Base-by-base conservation (phyloP, 2,329 filamentous ascomycete species). In the Arachnomyces sp. region DNA sequence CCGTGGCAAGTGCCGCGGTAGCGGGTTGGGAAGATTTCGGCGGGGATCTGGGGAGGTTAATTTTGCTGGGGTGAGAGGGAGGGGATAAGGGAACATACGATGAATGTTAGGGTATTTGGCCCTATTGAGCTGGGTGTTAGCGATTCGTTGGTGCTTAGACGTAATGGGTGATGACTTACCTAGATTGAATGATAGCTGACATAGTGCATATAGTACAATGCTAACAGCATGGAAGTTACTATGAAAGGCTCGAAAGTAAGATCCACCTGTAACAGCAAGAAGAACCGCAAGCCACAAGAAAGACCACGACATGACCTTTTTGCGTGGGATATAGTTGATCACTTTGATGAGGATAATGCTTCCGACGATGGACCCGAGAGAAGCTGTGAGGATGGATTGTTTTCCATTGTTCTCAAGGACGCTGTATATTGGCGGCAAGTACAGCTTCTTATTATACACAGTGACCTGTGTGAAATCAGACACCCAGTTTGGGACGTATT, bases 1-100 rank as follows among this genome's bases (percentile, higher is more conserved):
- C 73, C 73, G 64, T 76, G 73, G 7, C 71, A 74, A 3, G 73
- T 76, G 4, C 72, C 75, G 28, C 73, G 65, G 60, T 76, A 75
- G 15, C 72, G 68, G 1, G 73, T 75, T 2, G 73, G 73, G 63
- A 75, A 76, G 40, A 72, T 68, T 50, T 77, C 73, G 36, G 71
- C 73, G 4, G 73, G 73, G 0, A 77, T 69, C 20, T 25, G 20
- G 20, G 5, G 20, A 25, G 20, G 20, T 25, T 25, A 25, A 9
- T 5, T 25, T 25, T 25, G 9, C 9, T 25, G 9, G 20, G 20
- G 20, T 5, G 5, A 9, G 5, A 9, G 20, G 20, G 20, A 25
- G 20, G 20, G 20, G 20, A 5, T 25, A 25, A 9, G 20, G 20
- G 9, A 25, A 9, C 5, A 5, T 25, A 25, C 20, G 20, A 25